phyloP scores from a whole-genome alignment of 2,329 filamentous ascomycete genomes.

The Aureobasidium uvarum region DNA sequence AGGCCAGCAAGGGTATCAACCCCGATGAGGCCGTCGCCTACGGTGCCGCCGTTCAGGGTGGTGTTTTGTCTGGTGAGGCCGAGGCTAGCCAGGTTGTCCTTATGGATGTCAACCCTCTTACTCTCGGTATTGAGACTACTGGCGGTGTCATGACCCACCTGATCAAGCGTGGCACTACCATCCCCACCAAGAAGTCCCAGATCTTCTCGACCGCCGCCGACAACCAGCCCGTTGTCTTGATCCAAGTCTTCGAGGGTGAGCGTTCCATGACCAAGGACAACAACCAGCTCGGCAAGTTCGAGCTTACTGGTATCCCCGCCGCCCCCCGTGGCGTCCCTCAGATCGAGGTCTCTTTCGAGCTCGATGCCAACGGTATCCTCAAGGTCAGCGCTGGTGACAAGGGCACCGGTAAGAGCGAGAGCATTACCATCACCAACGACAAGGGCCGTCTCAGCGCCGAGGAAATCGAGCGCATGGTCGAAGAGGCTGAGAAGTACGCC shows the following conservation, averaged over 20 bases:
- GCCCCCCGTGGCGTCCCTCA: conserved; percentile 95
- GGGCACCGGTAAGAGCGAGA: conserved; percentile 95
- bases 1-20: conserved; percentile 99
- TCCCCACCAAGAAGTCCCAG: conserved; percentile 95
- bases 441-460: conserved; percentile 96
- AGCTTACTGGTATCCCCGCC: conserved; percentile 92
- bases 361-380: conserved; percentile 97
- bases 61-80: conserved; percentile 86
- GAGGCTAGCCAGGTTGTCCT: conserved; percentile 76
- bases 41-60: conserved; percentile 94
- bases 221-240: conserved; percentile 92
- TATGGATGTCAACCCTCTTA: conserved; percentile 96
- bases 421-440: conserved; percentile 99
- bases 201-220: conserved; percentile 97
- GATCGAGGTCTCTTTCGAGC: conserved; percentile 96
- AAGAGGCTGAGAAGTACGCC: conserved; percentile 96
- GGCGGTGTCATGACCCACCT: conserved; percentile 98
- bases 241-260: conserved; percentile 95
- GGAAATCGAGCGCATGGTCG: conserved; percentile 99
- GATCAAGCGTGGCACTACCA: conserved; percentile 90
- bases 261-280: conserved; percentile 93
- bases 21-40: conserved; percentile 98
- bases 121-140: conserved; percentile 95
- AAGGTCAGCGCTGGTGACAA: conserved; percentile 96
- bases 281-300: conserved; percentile 97